Conservation (phyloP, 73 alveolate species). For the Paramecium primaurelia region DNA sequence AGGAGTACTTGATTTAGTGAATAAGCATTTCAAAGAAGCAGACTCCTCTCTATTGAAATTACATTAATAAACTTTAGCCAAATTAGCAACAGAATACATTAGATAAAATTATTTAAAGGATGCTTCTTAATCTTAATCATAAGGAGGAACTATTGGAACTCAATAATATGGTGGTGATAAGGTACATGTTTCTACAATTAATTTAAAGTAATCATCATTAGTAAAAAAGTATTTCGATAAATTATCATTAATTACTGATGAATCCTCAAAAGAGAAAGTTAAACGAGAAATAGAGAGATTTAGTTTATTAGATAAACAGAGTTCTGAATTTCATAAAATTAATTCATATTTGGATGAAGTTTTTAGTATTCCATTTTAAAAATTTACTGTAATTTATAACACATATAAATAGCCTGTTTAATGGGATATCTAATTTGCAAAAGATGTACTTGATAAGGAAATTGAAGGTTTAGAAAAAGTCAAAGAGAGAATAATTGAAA, state of each 20-base stretch:
- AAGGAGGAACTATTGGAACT: neutral
- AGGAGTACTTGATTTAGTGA: neutral
- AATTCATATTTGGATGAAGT: conserved; percentile 72
- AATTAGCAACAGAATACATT: conserved; percentile 25
- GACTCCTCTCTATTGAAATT: neutral
- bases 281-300: conserved; percentile 47
- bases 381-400: conserved; percentile 11
- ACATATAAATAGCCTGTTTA: conserved; percentile 58
- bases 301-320: conserved; percentile 33
- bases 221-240: conserved; percentile 20
- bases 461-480: conserved; percentile 77
- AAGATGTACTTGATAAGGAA: conserved; percentile 62
- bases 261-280: conserved; percentile 53
- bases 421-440: conserved; percentile 77
- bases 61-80: conserved; percentile 27
- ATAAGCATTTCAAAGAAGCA: conserved; percentile 12
- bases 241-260: conserved; percentile 36
- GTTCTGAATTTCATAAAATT: conserved; percentile 50
- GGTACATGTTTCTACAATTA: neutral
- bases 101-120: conserved; percentile 19
- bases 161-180: neutral
- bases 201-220: neutral
- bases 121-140: neutral
- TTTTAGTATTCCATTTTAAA: conserved; percentile 78
- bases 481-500: conserved; percentile 81